A percentile compares a stretch with the other conserved stretches of the same genome.
These are phyloP conservation scores for Phaeotremella skinneri DNA, from an alignment of 768 basidiomycete species.

Conservation along the genomic window DNA sequence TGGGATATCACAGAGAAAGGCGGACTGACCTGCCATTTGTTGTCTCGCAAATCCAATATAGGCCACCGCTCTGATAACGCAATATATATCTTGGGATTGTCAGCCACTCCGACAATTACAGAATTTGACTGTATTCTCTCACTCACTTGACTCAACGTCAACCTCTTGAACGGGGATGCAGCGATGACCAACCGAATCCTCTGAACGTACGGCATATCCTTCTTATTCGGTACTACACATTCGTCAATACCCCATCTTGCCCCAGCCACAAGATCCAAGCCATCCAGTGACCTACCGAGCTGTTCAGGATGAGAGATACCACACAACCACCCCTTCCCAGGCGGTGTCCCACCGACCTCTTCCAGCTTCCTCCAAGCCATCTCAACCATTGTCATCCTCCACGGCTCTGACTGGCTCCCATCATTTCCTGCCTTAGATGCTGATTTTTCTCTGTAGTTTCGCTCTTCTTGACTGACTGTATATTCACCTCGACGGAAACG, in stretches of 20 bases:
- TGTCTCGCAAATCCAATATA: neutral
- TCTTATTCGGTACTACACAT: constrained; percentile 9
- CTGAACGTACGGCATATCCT: constrained; percentile 13
- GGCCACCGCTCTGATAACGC: constrained; percentile 27
- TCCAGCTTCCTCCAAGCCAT: constrained; percentile 20
- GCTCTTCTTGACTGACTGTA: neutral
- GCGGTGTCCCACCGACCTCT: constrained; percentile 11
- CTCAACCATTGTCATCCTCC: constrained; percentile 7
- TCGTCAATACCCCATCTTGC: neutral
- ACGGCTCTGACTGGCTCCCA: neutral
- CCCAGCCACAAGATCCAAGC: neutral
- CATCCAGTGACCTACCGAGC: constrained; percentile 8
- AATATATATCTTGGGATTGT: constrained; percentile 14
- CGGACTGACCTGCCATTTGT: neutral
- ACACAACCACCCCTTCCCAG: constrained; percentile 1
- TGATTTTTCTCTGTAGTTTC: too few relatives aligned
- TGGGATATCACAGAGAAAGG: neutral
- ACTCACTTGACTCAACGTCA: constrained; percentile 21
- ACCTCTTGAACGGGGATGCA: constrained; percentile 14
- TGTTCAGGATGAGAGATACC: constrained; percentile 8
- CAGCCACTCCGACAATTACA: neutral
- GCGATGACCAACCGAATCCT: constrained; percentile 21
- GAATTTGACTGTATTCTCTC: neutral
- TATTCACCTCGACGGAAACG: constrained; percentile 1
- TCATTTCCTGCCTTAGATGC: neutral